Conservation (phyloP, 257 asterid species). For the Solanum pennellii region DNA sequence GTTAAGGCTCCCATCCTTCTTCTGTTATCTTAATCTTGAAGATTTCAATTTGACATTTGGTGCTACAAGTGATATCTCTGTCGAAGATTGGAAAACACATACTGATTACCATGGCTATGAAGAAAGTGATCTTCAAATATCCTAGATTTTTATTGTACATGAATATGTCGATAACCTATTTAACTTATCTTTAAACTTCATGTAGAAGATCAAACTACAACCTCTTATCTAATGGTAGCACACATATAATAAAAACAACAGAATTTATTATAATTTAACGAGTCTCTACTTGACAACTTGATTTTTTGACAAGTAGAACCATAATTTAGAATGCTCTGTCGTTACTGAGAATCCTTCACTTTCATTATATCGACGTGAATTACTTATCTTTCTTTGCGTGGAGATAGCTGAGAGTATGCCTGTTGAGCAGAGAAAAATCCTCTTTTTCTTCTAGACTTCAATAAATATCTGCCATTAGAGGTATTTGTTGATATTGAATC, state of each 20-base stretch:
- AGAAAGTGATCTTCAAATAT: conserved; percentile 59
- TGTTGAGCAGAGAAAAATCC: conserved; percentile 58
- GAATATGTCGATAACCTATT: neutral
- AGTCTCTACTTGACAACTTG: neutral
- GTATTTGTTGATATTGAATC: conserved; percentile 79
- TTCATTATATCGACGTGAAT: neutral
- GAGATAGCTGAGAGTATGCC: conserved; percentile 64
- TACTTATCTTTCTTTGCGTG: neutral
- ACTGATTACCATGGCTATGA: conserved; percentile 63
- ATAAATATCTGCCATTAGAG: conserved; percentile 66
- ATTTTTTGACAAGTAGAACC: neutral
- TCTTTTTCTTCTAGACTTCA: conserved; percentile 93
- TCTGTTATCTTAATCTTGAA: conserved; percentile 35
- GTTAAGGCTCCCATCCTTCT: conserved; percentile 32
- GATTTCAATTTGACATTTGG: conserved; percentile 70
- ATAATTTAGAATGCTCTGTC: neutral
- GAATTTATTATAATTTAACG: neutral
- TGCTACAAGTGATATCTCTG: conserved; percentile 58
- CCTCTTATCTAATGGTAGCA: neutral
- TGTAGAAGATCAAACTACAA: neutral
- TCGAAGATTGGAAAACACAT: conserved; percentile 88
- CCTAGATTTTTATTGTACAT: conserved; percentile 91
- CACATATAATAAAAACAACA: neutral
- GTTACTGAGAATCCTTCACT: neutral
- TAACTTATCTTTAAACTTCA: neutral